Conservation (phyloP, 768 basidiomycete species). For the Butyriboletus loyo region DNA sequence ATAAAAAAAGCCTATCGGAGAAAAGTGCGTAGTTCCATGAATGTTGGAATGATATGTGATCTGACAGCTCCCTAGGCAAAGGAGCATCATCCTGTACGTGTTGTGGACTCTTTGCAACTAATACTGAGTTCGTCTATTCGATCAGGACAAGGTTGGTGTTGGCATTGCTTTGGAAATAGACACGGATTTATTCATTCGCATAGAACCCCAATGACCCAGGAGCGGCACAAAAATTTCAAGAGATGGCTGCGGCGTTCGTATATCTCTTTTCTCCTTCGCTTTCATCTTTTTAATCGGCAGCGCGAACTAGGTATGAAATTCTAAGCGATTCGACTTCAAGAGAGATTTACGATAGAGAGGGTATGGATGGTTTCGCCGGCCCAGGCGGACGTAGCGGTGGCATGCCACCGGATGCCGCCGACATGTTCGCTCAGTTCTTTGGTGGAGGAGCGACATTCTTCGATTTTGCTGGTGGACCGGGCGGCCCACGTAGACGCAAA, state of each 20-base stretch:
- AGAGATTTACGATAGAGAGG: constrained; percentile 68
- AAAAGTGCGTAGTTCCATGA: constrained; percentile 55
- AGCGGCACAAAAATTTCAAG: constrained; percentile 82
- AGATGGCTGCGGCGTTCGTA: constrained; percentile 82
- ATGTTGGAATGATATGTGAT: not conserved
- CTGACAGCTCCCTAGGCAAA: constrained; percentile 58
- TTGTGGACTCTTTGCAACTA: not conserved
- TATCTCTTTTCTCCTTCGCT: not conserved
- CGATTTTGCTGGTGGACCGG: constrained; percentile 56
- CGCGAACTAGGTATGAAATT: constrained; percentile 67
- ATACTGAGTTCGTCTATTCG: constrained; percentile 1
- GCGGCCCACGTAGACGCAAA: constrained; percentile 46
- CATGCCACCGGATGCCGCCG: constrained; percentile 50
- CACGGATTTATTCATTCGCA: not conserved
- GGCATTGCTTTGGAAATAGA: not conserved
- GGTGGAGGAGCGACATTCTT: constrained; percentile 56
- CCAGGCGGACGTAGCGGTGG: constrained; percentile 43
- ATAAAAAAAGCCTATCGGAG: constrained; percentile 94
- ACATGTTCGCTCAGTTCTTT: constrained; percentile 78
- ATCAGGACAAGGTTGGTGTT: constrained; percentile 63
- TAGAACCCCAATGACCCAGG: constrained; percentile 88
- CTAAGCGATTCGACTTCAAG: constrained; percentile 67
- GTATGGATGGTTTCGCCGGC: constrained; percentile 64
- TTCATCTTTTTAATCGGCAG: constrained; percentile 7
- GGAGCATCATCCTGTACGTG: constrained; percentile 78